These are phyloP conservation scores for Rhizoclosmatium sp. DNA, from an alignment of 192 early-diverging fungal genomes.

Conservation along the genomic window DNA sequence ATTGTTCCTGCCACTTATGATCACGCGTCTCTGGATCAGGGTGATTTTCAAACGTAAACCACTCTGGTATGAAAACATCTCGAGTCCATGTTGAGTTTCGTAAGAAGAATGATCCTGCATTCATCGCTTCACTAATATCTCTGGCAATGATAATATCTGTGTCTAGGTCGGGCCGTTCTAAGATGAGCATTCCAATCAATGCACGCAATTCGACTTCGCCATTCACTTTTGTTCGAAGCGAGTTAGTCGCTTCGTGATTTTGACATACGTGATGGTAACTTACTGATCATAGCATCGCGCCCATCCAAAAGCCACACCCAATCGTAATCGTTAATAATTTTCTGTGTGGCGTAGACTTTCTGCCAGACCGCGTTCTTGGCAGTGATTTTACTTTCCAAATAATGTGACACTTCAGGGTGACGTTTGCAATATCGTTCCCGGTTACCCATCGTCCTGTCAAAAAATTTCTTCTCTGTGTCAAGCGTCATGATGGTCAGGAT, in stretches of 20 bases:
- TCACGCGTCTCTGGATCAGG: too few species aligned
- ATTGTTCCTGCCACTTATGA: too few species aligned
- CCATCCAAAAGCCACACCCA: slow-evolving; percentile 20
- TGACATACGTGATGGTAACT: too few species aligned
- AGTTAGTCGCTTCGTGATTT: too few species aligned
- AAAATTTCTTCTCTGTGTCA: neutral
- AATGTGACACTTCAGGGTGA: neutral
- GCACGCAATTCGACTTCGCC: neutral
- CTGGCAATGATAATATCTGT: too few species aligned
- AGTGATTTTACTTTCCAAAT: neutral
- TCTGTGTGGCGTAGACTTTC: neutral
- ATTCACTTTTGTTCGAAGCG: neutral
- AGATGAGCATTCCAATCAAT: too few species aligned
- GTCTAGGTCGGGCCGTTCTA: too few species aligned
- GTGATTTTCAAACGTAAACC: too few species aligned
- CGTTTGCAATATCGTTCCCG: neutral
- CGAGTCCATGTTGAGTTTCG: too few species aligned
- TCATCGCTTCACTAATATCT: too few species aligned
- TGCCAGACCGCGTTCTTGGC: slow-evolving; percentile 7
- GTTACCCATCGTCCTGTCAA: neutral
- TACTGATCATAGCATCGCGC: slow-evolving; percentile 5
- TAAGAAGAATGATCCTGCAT: too few species aligned
- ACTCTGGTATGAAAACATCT: too few species aligned
- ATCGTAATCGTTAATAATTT: neutral
- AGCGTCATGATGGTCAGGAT: neutral